Percentiles rank a stretch among this genome's conserved stretches.
Evolutionary conservation across 768 basidiomycete genomes (phyloP).

Genomic region (Leccinum imitatum): DNA sequence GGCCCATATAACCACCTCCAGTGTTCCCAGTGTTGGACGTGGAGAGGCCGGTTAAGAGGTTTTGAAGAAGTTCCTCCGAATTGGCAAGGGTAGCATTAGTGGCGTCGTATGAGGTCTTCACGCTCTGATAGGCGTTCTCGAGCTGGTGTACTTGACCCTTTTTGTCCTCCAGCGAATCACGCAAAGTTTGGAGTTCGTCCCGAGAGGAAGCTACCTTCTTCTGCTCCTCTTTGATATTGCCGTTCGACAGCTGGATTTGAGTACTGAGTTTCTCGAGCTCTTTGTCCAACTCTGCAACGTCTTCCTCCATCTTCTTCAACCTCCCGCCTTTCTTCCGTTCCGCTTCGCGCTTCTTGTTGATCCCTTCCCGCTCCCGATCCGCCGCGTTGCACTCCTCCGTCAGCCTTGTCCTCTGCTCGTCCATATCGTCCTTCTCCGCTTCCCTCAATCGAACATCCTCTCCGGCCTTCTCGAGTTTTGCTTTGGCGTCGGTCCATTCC

Average conservation of each 20-base stretch:
- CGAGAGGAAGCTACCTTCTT: slow-evolving; percentile 51
- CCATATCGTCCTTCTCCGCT: slow-evolving; percentile 45
- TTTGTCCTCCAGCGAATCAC: slow-evolving; percentile 57
- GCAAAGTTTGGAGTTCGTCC: slow-evolving; percentile 61
- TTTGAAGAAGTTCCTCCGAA: slow-evolving; percentile 92
- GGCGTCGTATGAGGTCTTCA: slow-evolving; percentile 69
- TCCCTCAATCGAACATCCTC: slow-evolving; percentile 52
- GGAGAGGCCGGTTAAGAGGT: slow-evolving; percentile 88
- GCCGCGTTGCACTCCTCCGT: slow-evolving; percentile 56
- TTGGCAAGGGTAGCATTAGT: slow-evolving; percentile 62
- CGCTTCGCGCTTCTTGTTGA: slow-evolving; percentile 75
- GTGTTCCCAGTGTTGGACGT: slow-evolving; percentile 62
- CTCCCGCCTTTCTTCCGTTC: slow-evolving; percentile 94
- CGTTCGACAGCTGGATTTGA: slow-evolving; percentile 79
- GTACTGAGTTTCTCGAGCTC: slow-evolving; percentile 79
- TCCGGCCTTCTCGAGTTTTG: slow-evolving; percentile 54
- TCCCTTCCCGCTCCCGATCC: slow-evolving; percentile 63
- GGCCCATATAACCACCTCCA: slow-evolving; percentile 95
- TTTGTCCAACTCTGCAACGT: slow-evolving; percentile 75
- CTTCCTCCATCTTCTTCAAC: slow-evolving; percentile 80
- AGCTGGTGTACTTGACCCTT: slow-evolving; percentile 55
- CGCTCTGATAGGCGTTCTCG: slow-evolving; percentile 50
- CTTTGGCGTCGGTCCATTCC: slow-evolving; percentile 74
- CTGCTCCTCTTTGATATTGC: slow-evolving; percentile 78
- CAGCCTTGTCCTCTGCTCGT: slow-evolving; percentile 50